Conservation (phyloP, 1,284 basidiomycete genomes). For the Ceratobasidium papillatum region DNA sequence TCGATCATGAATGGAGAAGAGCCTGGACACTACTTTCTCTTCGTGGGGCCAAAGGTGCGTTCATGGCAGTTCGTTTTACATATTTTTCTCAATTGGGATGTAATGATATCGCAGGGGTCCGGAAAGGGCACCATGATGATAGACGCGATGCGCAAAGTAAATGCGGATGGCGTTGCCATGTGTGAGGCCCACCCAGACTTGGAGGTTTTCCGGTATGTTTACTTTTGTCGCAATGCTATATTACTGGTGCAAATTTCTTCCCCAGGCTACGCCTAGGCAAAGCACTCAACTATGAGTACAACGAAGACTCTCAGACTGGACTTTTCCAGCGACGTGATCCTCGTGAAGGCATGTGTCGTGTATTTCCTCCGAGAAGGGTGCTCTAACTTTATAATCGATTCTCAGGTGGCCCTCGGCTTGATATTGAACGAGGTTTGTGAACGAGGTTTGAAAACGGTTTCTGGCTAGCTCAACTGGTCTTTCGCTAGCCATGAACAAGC, state of each 20-base stretch:
- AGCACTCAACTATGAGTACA: slow-evolving; percentile 78
- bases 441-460: slow-evolving; percentile 20
- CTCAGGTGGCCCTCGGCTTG: slow-evolving; percentile 73
- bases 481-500: slow-evolving; percentile 73
- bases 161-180: slow-evolving; percentile 69
- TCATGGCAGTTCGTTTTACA: not conserved
- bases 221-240: slow-evolving; percentile 2
- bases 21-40: slow-evolving; percentile 75
- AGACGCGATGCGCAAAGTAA: slow-evolving; percentile 76
- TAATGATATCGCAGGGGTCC: slow-evolving; percentile 55
- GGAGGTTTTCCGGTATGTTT: slow-evolving; percentile 64
- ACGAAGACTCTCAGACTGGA: slow-evolving; percentile 70
- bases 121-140: slow-evolving; percentile 84
- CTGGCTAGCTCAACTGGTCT: not conserved
- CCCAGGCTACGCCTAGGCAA: slow-evolving; percentile 78
- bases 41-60: slow-evolving; percentile 77
- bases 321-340: slow-evolving; percentile 85
- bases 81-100: not conserved
- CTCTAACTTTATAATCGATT: not conserved
- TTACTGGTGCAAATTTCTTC: not conserved
- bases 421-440: slow-evolving; percentile 76
- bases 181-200: slow-evolving; percentile 70
- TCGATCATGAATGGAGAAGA: slow-evolving; percentile 77
- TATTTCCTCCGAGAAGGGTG: not conserved
- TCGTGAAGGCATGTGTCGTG: slow-evolving; percentile 65